Percentiles rank a stretch among this genome's conserved stretches.
These are phyloP conservation scores for Monascus ruber DNA, from an alignment of 2,329 filamentous ascomycete genomes.

Conservation along the genomic window DNA sequence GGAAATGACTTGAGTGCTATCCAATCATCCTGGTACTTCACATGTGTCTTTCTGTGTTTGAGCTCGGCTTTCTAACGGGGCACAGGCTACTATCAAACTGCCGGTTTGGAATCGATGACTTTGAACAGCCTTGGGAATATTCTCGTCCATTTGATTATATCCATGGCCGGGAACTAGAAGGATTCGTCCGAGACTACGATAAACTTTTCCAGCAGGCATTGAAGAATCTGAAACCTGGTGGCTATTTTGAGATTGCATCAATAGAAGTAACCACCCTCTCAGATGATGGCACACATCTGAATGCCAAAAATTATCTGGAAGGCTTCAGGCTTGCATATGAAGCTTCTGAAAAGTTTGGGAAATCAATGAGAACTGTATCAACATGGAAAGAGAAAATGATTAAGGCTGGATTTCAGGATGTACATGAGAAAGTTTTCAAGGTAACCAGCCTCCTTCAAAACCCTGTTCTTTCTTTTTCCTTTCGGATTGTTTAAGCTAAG, in stretches of 20 bases:
- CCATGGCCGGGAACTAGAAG: slow-evolving; percentile 1
- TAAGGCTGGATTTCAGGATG: slow-evolving; percentile 44
- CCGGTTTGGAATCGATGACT: slow-evolving; percentile 46
- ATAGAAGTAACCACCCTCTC: neutral
- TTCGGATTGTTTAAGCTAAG: neutral
- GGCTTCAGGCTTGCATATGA: slow-evolving; percentile 16
- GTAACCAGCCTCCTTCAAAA: slow-evolving; percentile 15
- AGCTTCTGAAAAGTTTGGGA: slow-evolving; percentile 21
- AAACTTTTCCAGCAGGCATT: neutral
- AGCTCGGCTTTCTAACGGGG: slow-evolving; percentile 15
- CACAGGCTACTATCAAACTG: slow-evolving; percentile 52
- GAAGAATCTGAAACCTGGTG: neutral
- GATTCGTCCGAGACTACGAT: slow-evolving; percentile 3
- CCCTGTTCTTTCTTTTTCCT: too few species aligned
- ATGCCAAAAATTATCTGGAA: neutral
- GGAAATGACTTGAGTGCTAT: slow-evolving; percentile 55
- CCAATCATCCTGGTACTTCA: slow-evolving; percentile 37
- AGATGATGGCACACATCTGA: neutral
- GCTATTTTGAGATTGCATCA: too few species aligned
- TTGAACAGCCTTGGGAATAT: slow-evolving; percentile 37
- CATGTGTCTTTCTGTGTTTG: slow-evolving; percentile 17
- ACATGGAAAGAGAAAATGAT: slow-evolving; percentile 33
- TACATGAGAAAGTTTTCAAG: slow-evolving; percentile 38
- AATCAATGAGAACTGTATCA: slow-evolving; percentile 22
- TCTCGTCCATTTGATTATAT: slow-evolving; percentile 42